A percentile compares a stretch with the other conserved stretches of the same genome.
Conservation (phyloP, 2,329 filamentous ascomycete species). For the Sporothrix pallida region DNA sequence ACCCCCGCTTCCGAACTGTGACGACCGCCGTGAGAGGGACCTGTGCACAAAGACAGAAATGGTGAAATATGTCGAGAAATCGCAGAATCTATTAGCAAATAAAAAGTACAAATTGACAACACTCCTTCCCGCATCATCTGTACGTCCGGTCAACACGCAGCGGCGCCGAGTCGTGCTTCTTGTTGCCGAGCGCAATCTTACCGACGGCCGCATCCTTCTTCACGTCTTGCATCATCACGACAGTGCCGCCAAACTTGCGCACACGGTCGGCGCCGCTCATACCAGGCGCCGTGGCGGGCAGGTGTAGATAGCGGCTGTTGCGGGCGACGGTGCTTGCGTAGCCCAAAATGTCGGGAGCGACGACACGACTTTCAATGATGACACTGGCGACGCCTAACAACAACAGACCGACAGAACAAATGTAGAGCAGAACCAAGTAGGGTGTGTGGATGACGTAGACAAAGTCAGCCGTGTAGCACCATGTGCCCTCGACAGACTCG, state of each 20-base stretch:
- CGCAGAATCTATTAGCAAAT: background rate
- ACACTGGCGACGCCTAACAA: slow-evolving; percentile 28
- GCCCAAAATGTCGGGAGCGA: slow-evolving; percentile 36
- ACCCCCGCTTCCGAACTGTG: slow-evolving; percentile 7
- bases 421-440: slow-evolving; percentile 31
- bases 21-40: background rate
- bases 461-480: slow-evolving; percentile 21
- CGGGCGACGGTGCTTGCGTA: slow-evolving; percentile 36
- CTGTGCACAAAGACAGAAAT: background rate
- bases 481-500: background rate
- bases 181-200: slow-evolving; percentile 36
- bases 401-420: slow-evolving; percentile 32
- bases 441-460: slow-evolving; percentile 28
- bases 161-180: slow-evolving; percentile 34
- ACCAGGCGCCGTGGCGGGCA: slow-evolving; percentile 35
- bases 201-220: slow-evolving; percentile 34
- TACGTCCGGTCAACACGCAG: slow-evolving; percentile 33
- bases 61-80: background rate
- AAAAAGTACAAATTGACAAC: background rate
- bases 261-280: slow-evolving; percentile 35
- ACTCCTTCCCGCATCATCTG: background rate
- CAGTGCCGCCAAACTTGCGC: slow-evolving; percentile 34
- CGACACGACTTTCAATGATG: slow-evolving; percentile 32
- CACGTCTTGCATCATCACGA: slow-evolving; percentile 38
- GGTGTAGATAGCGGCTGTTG: slow-evolving; percentile 36